A percentile compares a stretch with the other conserved stretches of the same genome.
These are phyloP conservation scores for Fusarium robinianum DNA, from an alignment of 2,329 filamentous ascomycete species.

Conservation along the genomic window DNA sequence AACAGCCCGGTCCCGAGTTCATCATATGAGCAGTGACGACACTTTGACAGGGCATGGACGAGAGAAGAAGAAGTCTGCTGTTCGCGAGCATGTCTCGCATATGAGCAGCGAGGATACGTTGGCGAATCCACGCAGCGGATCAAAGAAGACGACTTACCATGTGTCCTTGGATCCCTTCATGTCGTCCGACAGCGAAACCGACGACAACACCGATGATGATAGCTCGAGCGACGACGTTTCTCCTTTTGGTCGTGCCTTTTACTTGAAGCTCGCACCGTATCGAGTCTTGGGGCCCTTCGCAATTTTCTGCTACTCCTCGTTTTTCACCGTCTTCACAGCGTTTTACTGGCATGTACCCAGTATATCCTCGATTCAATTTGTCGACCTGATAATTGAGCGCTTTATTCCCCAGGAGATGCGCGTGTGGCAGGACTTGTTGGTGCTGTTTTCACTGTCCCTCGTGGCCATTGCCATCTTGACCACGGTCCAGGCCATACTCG, in stretches of 20 bases:
- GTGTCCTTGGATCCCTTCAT: constrained; percentile 7
- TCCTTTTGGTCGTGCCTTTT: constrained; percentile 62
- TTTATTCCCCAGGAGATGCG: constrained; percentile 29
- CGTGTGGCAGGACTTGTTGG: constrained; percentile 40
- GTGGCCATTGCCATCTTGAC: constrained; percentile 49
- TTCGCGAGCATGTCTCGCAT: constrained; percentile 20
- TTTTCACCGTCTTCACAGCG: constrained; percentile 50
- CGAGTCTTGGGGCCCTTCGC: constrained; percentile 51
- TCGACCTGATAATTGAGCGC: constrained; percentile 41
- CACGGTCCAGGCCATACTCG: constrained; percentile 48
- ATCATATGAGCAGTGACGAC: constrained; percentile 28
- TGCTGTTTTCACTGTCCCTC: constrained; percentile 48
- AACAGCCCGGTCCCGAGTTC: constrained; percentile 8
- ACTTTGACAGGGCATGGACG: constrained; percentile 21
- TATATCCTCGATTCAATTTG: constrained; percentile 53
- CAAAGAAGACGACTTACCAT: constrained; percentile 7
- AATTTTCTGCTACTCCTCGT: constrained; percentile 56
- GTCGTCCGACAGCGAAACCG: constrained; percentile 28
- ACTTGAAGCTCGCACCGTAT: constrained; percentile 55
- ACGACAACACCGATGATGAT: constrained; percentile 5
- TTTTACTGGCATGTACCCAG: constrained; percentile 57
- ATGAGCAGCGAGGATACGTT: constrained; percentile 36
- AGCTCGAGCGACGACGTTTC: constrained; percentile 31
- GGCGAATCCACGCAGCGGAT: constrained; percentile 14
- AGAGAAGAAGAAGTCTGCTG: constrained; percentile 9